Evolutionary conservation across 139 green algal species (phyloP).

Genomic region (Nannochloris sp.): DNA sequence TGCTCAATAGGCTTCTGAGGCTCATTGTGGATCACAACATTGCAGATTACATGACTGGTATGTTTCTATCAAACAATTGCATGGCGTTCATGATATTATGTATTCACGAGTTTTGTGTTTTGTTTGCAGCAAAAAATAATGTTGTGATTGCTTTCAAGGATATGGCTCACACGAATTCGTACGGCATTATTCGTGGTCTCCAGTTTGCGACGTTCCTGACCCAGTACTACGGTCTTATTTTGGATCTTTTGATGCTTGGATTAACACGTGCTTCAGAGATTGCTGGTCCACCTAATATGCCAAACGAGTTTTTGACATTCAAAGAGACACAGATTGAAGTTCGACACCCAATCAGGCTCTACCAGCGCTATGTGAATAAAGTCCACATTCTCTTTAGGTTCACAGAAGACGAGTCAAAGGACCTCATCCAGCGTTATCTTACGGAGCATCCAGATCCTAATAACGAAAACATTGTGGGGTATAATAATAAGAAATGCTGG

Average conservation of each 20-base stretch:
- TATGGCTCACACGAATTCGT: constrained; percentile 98
- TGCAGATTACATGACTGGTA: constrained; percentile 96
- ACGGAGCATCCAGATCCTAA: constrained; percentile 99
- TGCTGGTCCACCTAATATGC: constrained; percentile 79
- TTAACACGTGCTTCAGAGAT: constrained; percentile 92
- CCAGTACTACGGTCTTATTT: constrained; percentile 93
- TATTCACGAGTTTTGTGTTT: background rate
- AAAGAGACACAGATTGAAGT: constrained; percentile 74
- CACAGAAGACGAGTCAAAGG: constrained; percentile 84
- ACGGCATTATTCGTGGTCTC: constrained; percentile 95
- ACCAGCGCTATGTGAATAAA: constrained; percentile 88
- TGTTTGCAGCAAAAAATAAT: constrained; percentile 51
- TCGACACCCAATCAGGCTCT: constrained; percentile 94
- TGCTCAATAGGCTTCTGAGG: constrained; percentile 95
- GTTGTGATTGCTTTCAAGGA: constrained; percentile 86
- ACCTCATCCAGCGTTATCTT: constrained; percentile 93
- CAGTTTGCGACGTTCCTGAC: constrained; percentile 95
- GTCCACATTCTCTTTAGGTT: constrained; percentile 86
- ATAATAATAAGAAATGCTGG: constrained; percentile 99
- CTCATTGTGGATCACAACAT: constrained; percentile 98
- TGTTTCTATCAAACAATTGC: background rate
- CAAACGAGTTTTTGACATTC: constrained; percentile 97
- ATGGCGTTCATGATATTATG: too few species aligned
- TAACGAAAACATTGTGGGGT: constrained; percentile 99
- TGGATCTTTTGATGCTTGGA: constrained; percentile 96